Percentiles rank a stretch among this genome's conserved stretches.
phyloP scores from a whole-genome alignment of 2,329 filamentous ascomycete genomes.

The Trichoderma breve region DNA sequence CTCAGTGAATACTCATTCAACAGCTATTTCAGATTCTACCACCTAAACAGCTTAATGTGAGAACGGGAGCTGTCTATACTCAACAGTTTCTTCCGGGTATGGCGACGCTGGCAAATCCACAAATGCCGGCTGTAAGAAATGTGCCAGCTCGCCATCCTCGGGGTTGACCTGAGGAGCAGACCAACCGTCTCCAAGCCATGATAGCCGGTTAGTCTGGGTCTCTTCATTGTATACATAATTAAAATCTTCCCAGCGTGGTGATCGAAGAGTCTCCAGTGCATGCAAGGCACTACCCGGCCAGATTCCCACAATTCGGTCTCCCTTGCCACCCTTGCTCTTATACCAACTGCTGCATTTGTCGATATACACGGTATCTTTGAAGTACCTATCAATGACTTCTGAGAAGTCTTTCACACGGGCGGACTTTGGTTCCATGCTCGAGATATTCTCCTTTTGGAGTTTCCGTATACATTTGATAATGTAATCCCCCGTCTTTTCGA shows the following conservation, averaged over 20 bases:
- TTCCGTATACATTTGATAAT: too few relatives aligned
- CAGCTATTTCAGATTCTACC: too few relatives aligned
- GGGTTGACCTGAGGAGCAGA: too few relatives aligned
- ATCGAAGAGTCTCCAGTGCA: constrained; percentile 54
- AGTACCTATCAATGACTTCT: constrained; percentile 23
- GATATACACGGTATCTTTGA: constrained; percentile 46
- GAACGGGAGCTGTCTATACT: too few relatives aligned
- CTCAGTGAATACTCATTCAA: too few relatives aligned
- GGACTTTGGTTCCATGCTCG: constrained; percentile 43
- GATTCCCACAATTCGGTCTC: constrained; percentile 62
- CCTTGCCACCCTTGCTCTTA: constrained; percentile 55
- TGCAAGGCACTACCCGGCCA: constrained; percentile 69
- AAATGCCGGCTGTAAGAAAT: too few relatives aligned
- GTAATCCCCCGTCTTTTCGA: too few relatives aligned
- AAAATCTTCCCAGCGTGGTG: constrained; percentile 33
- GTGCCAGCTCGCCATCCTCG: too few relatives aligned
- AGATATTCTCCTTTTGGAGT: too few relatives aligned
- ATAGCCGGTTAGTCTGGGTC: neutral
- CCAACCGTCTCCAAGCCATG: neutral
- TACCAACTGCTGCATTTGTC: constrained; percentile 70
- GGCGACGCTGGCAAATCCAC: too few relatives aligned
- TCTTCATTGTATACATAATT: neutral
- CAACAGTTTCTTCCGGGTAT: too few relatives aligned
- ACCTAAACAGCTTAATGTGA: too few relatives aligned
- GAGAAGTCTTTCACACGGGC: constrained; percentile 58